These are phyloP conservation scores for Pogostemon cablin DNA, from an alignment of 257 asterid species.

Conservation along the genomic window DNA sequence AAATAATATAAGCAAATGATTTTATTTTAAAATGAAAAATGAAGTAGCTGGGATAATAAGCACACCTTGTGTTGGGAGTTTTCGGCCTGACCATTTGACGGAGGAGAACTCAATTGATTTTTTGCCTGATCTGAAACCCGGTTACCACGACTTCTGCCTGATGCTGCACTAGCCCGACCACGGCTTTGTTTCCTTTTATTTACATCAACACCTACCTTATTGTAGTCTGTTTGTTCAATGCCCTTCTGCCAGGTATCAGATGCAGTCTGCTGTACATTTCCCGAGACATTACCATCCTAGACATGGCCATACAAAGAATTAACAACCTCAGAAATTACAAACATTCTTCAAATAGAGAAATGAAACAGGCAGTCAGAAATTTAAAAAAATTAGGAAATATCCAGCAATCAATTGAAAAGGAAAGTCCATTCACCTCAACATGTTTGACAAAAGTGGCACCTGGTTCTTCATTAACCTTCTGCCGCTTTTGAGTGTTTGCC, in stretches of 20 bases:
- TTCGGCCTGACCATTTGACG: slow-evolving; percentile 67
- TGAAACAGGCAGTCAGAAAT: slow-evolving; percentile 12
- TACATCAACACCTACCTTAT: slow-evolving; percentile 55
- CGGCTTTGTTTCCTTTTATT: slow-evolving; percentile 77
- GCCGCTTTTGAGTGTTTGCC: slow-evolving; percentile 92
- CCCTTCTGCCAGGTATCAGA: slow-evolving; percentile 56
- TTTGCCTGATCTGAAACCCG: slow-evolving; percentile 67
- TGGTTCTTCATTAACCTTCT: slow-evolving; percentile 61
- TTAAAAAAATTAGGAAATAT: neutral
- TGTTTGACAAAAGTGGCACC: slow-evolving; percentile 43
- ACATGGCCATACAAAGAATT: slow-evolving; percentile 29
- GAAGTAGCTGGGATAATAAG: slow-evolving; percentile 27
- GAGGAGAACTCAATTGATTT: slow-evolving; percentile 42
- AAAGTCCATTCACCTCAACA: slow-evolving; percentile 63
- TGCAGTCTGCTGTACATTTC: slow-evolving; percentile 45
- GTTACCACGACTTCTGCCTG: slow-evolving; percentile 85
- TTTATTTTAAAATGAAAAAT: slow-evolving; percentile 9
- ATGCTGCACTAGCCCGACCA: slow-evolving; percentile 61
- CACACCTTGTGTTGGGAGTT: slow-evolving; percentile 62
- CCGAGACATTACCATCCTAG: slow-evolving; percentile 44
- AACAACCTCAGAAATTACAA: slow-evolving; percentile 26
- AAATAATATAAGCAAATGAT: slow-evolving; percentile 18
- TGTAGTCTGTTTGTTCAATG: slow-evolving; percentile 51
- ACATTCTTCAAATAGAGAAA: slow-evolving; percentile 27
- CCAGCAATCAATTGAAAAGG: slow-evolving; percentile 27